Percentiles rank a stretch among this genome's conserved stretches.
Evolutionary conservation across 1,284 basidiomycete species (phyloP).

Genomic region (Austroboletus novae-zelandiae): DNA sequence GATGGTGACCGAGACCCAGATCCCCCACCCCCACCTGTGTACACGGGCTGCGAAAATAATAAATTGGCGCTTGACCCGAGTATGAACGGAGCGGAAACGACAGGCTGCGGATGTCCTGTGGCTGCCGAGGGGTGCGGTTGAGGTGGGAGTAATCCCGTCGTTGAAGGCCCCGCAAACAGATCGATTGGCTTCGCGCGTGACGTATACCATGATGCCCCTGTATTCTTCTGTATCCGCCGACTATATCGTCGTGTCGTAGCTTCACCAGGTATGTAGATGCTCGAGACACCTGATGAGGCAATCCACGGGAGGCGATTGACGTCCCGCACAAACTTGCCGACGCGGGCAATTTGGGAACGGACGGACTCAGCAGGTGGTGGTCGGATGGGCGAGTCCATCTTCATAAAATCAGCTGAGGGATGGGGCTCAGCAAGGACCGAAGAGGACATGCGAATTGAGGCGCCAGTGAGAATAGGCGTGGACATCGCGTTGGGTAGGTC

Average conservation of each 20-base stretch:
- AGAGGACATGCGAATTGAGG: constrained; percentile 25
- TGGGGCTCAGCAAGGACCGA: constrained; percentile 31
- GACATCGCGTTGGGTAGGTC: constrained; percentile 30
- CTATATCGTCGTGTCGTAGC: constrained; percentile 30
- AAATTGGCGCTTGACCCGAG: constrained; percentile 33
- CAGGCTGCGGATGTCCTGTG: constrained; percentile 3
- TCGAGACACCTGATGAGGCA: constrained; percentile 32
- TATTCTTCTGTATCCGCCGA: constrained; percentile 23
- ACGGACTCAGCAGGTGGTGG: constrained; percentile 33
- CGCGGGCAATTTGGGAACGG: constrained; percentile 28
- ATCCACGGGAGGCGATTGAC: constrained; percentile 33
- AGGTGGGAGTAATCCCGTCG: constrained; percentile 28
- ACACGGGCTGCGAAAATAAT: constrained; percentile 24
- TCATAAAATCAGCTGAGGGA: constrained; percentile 34
- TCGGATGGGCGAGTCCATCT: constrained; percentile 35
- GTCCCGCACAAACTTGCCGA: constrained; percentile 27
- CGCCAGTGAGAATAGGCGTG: constrained; percentile 28
- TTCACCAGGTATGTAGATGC: constrained; percentile 33
- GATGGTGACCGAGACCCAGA: constrained; percentile 30
- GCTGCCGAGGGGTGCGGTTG: constrained; percentile 10
- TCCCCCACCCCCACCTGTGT: constrained; percentile 14
- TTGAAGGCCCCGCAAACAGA: constrained; percentile 32
- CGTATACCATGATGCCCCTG: constrained; percentile 30
- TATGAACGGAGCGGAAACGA: constrained; percentile 28
- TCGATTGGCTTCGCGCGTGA: constrained; percentile 29